These are phyloP conservation scores for Pichia cabralensis DNA, from an alignment of 805 yeast species.

Conservation along the genomic window DNA sequence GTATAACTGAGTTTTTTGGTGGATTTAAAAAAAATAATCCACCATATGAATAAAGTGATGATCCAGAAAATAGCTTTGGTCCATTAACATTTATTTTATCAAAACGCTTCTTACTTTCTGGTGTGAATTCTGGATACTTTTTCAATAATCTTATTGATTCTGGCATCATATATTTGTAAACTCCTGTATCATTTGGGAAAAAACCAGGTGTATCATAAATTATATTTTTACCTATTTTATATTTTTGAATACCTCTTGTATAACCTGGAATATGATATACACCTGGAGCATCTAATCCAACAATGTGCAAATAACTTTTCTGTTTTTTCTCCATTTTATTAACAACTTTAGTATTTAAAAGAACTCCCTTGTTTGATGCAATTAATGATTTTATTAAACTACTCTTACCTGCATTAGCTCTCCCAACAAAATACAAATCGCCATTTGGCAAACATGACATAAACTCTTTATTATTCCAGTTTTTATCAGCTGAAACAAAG, in stretches of 20 bases:
- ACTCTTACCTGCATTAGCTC: slow-evolving; percentile 64
- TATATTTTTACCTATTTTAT: slow-evolving; percentile 10
- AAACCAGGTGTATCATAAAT: slow-evolving; percentile 43
- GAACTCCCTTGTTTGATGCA: slow-evolving; percentile 5
- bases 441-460: slow-evolving; percentile 27
- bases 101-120: slow-evolving; percentile 4
- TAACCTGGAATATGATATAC: slow-evolving; percentile 55
- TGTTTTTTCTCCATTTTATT: slow-evolving; percentile 16
- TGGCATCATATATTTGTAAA: slow-evolving; percentile 21
- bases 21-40: slow-evolving; percentile 52
- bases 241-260: slow-evolving; percentile 46
- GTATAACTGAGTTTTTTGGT: slow-evolving; percentile 41
- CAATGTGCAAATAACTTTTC: slow-evolving; percentile 14
- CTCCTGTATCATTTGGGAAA: slow-evolving; percentile 19
- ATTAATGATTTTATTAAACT: slow-evolving; percentile 42
- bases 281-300: slow-evolving; percentile 28
- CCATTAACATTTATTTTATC: slow-evolving; percentile 7
- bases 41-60: slow-evolving; percentile 34
- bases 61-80: slow-evolving; percentile 17
- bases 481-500: slow-evolving; percentile 38
- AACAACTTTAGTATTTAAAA: slow-evolving; percentile 9
- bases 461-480: slow-evolving; percentile 42
- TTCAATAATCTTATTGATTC: slow-evolving; percentile 7
- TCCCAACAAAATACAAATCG: slow-evolving; percentile 48
- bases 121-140: slow-evolving; percentile 3